phyloP scores from a whole-genome alignment of 1,139 yeast species.

The Taphrina communis region DNA sequence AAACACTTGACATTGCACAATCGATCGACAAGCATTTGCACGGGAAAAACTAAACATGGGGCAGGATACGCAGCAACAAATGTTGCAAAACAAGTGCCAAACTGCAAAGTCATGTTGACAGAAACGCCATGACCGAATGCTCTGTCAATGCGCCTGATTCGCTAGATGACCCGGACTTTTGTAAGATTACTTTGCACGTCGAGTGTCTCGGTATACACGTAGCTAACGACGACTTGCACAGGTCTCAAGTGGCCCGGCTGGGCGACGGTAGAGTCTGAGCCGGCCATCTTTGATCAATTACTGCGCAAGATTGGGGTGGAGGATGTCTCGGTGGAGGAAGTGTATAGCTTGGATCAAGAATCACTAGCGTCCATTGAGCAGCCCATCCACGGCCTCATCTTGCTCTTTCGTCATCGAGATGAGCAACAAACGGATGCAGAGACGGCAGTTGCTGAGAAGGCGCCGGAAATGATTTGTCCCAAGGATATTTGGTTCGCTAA shows the following conservation, averaged over 20 bases:
- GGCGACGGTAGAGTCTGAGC: slow-evolving; percentile 34
- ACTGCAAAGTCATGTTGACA: too few relatives aligned
- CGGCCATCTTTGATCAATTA: slow-evolving; percentile 65
- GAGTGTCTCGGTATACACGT: too few relatives aligned
- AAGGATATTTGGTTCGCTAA: slow-evolving; percentile 62
- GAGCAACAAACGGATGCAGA: slow-evolving; percentile 49
- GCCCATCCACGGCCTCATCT: slow-evolving; percentile 68
- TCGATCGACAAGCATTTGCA: too few relatives aligned
- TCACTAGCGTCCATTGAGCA: slow-evolving; percentile 52
- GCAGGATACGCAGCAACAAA: neutral
- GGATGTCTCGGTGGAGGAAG: slow-evolving; percentile 67
- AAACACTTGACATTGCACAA: neutral
- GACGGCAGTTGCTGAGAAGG: too few relatives aligned
- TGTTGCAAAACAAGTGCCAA: neutral
- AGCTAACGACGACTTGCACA: neutral
- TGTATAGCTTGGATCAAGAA: slow-evolving; percentile 62
- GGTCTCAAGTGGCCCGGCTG: slow-evolving; percentile 32
- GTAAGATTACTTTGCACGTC: neutral
- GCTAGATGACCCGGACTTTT: neutral
- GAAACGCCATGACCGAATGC: too few relatives aligned
- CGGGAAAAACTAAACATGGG: too few relatives aligned
- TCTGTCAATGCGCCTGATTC: neutral
- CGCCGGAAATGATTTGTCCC: slow-evolving; percentile 56
- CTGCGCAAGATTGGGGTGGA: slow-evolving; percentile 63
- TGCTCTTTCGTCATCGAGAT: slow-evolving; percentile 62